Percentiles rank a stretch among this genome's conserved stretches.
These are phyloP conservation scores for Collariella sp. DNA, from an alignment of 495 filamentous ascomycete genomes.

Conservation along the genomic window DNA sequence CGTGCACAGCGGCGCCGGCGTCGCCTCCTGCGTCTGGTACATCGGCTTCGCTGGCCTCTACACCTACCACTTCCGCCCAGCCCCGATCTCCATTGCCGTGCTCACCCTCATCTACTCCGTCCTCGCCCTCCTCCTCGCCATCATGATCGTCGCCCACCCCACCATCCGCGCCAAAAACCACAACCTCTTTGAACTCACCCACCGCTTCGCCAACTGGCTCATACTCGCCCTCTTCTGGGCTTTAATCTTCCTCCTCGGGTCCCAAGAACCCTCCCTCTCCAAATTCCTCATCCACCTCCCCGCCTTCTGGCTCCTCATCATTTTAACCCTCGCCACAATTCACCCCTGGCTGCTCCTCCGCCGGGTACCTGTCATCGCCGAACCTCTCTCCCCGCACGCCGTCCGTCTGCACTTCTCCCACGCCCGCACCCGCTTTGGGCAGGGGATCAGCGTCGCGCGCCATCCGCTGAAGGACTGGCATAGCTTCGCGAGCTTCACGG, in stretches of 20 bases:
- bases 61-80: conserved; percentile 35
- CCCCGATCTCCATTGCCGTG: conserved; percentile 14
- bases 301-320: conserved; percentile 59
- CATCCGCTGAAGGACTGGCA: conserved; percentile 68
- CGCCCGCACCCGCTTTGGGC: conserved; percentile 40
- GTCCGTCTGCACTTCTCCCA: conserved; percentile 60
- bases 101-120: conserved; percentile 33
- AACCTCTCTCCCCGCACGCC: conserved; percentile 59
- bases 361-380: conserved; percentile 49
- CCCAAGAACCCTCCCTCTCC: conserved; percentile 25
- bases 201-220: conserved; percentile 58
- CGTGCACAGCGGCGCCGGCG: conserved; percentile 62
- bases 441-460: conserved; percentile 43
- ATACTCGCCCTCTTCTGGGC: conserved; percentile 53
- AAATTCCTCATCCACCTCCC: conserved; percentile 45
- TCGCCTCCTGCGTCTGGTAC: conserved; percentile 65
- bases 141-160: conserved; percentile 43
- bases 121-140: conserved; percentile 31
- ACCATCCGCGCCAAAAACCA: conserved; percentile 45
- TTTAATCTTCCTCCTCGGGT: conserved; percentile 48
- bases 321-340: conserved; percentile 50
- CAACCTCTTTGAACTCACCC: conserved; percentile 56
- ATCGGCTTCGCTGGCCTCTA: conserved; percentile 38
- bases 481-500: conserved; percentile 68
- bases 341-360: conserved; percentile 62